Conservation (phyloP, 2,329 filamentous ascomycete genomes). For the Pseudopyricularia javanii region DNA sequence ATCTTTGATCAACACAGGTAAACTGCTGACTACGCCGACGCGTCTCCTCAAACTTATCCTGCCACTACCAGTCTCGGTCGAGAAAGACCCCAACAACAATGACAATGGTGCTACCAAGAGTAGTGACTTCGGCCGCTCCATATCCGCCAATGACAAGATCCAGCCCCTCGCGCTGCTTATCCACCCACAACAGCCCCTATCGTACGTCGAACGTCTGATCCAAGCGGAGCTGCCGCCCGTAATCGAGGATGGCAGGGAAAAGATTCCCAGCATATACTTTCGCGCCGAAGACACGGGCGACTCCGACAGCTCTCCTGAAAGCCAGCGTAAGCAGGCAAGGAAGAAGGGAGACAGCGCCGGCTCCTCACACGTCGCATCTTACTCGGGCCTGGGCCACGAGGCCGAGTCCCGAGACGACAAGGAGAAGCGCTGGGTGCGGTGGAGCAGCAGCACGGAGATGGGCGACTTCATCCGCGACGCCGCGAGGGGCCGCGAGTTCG, state of each 20-base stretch:
- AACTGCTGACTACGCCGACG: slow-evolving; percentile 69
- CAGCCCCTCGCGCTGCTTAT: slow-evolving; percentile 76
- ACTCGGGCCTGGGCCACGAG: slow-evolving; percentile 59
- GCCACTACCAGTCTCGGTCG: slow-evolving; percentile 43
- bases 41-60: slow-evolving; percentile 71
- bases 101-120: slow-evolving; percentile 9
- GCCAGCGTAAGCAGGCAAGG: slow-evolving; percentile 14
- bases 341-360: slow-evolving; percentile 15
- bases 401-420: slow-evolving; percentile 21
- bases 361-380: slow-evolving; percentile 46
- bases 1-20: slow-evolving; percentile 32
- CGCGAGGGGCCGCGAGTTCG: slow-evolving; percentile 71
- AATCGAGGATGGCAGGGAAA: slow-evolving; percentile 50
- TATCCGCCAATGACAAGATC: slow-evolving; percentile 32
- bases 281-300: slow-evolving; percentile 56
- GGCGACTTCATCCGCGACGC: slow-evolving; percentile 92
- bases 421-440: slow-evolving; percentile 63
- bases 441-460: slow-evolving; percentile 80
- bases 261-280: slow-evolving; percentile 65
- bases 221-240: slow-evolving; percentile 74
- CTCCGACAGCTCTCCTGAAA: slow-evolving; percentile 38
- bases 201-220: slow-evolving; percentile 78
- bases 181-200: slow-evolving; percentile 82
- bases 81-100: slow-evolving; percentile 20
- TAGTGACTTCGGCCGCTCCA: slow-evolving; percentile 20